These are phyloP conservation scores for Boehmeria nivea DNA, from an alignment of 306 rosid species.

Conservation along the genomic window DNA sequence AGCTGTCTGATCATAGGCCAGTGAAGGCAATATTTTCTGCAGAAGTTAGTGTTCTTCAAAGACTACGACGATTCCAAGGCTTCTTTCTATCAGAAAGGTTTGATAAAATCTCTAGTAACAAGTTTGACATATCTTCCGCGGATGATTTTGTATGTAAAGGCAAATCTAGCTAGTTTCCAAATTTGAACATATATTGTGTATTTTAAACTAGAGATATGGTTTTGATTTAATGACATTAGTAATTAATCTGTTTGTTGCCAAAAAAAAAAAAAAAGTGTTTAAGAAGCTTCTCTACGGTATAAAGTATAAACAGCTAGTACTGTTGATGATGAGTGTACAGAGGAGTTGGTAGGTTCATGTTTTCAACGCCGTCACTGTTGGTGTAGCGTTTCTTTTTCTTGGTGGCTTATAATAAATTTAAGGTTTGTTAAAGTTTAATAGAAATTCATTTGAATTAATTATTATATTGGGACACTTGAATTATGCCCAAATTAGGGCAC, in stretches of 20 bases:
- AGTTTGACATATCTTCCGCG: conserved; percentile 41
- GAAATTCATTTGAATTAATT: not conserved
- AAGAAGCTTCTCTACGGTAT: too few species aligned
- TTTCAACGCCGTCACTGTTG: too few species aligned
- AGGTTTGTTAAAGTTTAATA: not conserved
- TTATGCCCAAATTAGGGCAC: not conserved
- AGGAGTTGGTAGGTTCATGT: too few species aligned
- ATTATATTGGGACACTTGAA: not conserved
- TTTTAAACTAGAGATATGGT: too few species aligned
- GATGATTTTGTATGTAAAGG: conserved; percentile 28
- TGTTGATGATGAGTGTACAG: conserved; percentile 37
- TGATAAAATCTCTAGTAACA: conserved; percentile 28
- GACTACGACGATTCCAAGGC: conserved; percentile 21
- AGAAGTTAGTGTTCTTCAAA: conserved; percentile 29
- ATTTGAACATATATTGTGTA: conserved; percentile 15
- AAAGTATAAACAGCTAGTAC: too few species aligned
- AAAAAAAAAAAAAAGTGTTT: too few species aligned
- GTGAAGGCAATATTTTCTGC: conserved; percentile 63
- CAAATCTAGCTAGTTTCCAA: conserved; percentile 43
- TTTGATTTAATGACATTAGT: too few species aligned
- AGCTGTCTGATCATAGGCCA: conserved; percentile 80
- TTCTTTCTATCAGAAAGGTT: conserved; percentile 55
- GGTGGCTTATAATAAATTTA: not conserved
- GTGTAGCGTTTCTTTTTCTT: too few species aligned
- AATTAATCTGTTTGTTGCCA: too few species aligned